Percentiles rank a stretch among this genome's conserved stretches.
phyloP scores from a whole-genome alignment of 768 basidiomycete genomes.

The Gyrodon lividus region DNA sequence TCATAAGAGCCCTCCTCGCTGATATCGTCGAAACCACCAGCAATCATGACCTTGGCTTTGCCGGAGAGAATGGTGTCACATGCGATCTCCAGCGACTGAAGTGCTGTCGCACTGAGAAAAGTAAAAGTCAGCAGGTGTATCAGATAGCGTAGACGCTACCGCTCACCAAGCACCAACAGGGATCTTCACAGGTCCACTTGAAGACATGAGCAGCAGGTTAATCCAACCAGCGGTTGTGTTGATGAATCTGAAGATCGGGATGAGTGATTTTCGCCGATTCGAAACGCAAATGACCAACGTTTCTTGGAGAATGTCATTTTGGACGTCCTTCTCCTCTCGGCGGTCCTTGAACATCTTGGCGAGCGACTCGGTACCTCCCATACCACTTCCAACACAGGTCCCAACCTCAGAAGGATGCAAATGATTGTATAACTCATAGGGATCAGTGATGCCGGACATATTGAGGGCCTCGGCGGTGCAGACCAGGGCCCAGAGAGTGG shows the following conservation, averaged over 20 bases:
- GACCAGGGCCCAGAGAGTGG: conserved; percentile 92
- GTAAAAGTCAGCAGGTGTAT: conserved; percentile 2
- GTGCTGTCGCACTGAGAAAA: conserved; percentile 77
- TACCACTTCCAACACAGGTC: conserved; percentile 91
- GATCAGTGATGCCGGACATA: conserved; percentile 95
- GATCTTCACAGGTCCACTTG: conserved; percentile 97
- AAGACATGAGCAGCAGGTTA: conserved; percentile 91
- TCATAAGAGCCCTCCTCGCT: conserved; percentile 98
- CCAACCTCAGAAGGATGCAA: conserved; percentile 97
- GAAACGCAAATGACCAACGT: conserved; percentile 58
- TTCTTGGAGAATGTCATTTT: conserved; percentile 97
- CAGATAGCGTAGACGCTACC: not conserved
- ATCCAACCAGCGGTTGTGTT: conserved; percentile 99
- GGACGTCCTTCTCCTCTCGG: conserved; percentile 95
- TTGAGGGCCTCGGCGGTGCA: conserved; percentile 94
- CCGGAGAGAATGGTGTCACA: conserved; percentile 91
- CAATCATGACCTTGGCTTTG: conserved; percentile 99
- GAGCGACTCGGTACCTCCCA: conserved; percentile 93
- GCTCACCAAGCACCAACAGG: conserved; percentile 96
- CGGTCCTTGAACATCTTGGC: conserved; percentile 99
- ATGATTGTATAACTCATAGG: conserved; percentile 96
- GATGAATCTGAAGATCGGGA: conserved; percentile 69
- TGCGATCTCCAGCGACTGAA: conserved; percentile 98
- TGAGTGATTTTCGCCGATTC: conserved; percentile 7
- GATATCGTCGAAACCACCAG: conserved; percentile 97